Conservation (phyloP, 192 early-diverging fungal species). For the Pecoramyces ruminantium region DNA sequence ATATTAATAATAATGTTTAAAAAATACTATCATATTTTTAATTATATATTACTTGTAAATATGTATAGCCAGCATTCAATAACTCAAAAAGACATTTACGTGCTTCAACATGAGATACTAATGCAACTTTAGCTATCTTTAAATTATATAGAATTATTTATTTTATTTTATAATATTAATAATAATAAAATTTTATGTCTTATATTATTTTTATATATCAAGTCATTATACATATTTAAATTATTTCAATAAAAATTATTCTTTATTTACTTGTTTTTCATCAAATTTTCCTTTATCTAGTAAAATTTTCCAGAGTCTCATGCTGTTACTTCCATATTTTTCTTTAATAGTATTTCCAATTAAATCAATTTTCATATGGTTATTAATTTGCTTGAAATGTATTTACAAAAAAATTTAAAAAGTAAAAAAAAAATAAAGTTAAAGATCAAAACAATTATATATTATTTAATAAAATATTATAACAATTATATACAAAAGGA, state of each 20-base stretch:
- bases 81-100: not conserved
- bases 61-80: not conserved
- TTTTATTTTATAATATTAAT: not conserved
- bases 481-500: not conserved
- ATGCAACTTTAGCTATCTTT: not conserved
- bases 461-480: not conserved
- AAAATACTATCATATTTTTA: not conserved
- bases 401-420: not conserved
- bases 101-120: not conserved
- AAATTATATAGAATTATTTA: not conserved
- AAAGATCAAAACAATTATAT: not conserved
- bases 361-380: not conserved
- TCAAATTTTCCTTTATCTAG: not conserved
- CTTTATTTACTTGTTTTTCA: not conserved
- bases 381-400: not conserved
- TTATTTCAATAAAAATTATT: no score
- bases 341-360: not conserved
- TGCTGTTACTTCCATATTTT: not conserved
- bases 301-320: not conserved
- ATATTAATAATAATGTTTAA: not conserved
- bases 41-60: not conserved
- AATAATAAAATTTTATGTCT: not conserved
- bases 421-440: no score
- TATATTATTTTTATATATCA: no score
- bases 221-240: no score